Percentiles rank a stretch among this genome's conserved stretches.
Evolutionary conservation across 805 yeast genomes (phyloP).

Genomic region (Wickerhamiella domercqiae): DNA sequence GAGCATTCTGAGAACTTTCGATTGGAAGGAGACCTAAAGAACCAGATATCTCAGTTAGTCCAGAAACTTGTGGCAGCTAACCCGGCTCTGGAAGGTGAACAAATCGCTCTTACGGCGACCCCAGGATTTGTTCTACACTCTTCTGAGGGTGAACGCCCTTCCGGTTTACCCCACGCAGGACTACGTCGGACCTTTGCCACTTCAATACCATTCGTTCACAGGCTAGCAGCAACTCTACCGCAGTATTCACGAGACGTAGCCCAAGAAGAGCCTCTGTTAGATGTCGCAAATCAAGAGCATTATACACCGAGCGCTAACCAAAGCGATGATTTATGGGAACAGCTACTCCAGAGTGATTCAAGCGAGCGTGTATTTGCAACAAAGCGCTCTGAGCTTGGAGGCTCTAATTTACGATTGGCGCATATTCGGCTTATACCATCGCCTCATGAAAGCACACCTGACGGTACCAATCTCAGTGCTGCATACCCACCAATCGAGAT

Average conservation of each 20-base stretch:
- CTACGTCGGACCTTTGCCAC: conserved; percentile 16
- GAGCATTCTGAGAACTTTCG: not conserved
- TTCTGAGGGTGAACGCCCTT: not conserved
- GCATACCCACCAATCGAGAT: conserved; percentile 41
- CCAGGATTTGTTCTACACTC: conserved; percentile 21
- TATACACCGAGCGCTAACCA: not conserved
- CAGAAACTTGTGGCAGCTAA: not conserved
- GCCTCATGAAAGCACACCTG: conserved; percentile 22
- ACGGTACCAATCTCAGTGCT: conserved; percentile 15
- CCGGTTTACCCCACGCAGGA: conserved; percentile 10
- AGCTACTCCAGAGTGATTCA: conserved; percentile 4
- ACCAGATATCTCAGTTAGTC: not conserved
- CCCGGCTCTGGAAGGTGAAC: not conserved
- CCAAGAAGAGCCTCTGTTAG: conserved; percentile 8
- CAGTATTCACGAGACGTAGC: conserved; percentile 12
- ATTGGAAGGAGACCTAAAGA: not conserved
- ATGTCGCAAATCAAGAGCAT: not conserved
- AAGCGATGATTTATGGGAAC: conserved; percentile 10
- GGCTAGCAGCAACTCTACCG: conserved; percentile 17
- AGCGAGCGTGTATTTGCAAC: conserved; percentile 3
- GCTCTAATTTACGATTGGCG: conserved; percentile 25
- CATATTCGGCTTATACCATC: conserved; percentile 36
- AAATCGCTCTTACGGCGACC: conserved; percentile 20
- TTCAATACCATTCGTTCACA: conserved; percentile 19
- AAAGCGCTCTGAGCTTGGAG: conserved; percentile 6